Evolutionary conservation across 1,284 basidiomycete genomes (phyloP).

Genomic region (Kwoniella shivajii): DNA sequence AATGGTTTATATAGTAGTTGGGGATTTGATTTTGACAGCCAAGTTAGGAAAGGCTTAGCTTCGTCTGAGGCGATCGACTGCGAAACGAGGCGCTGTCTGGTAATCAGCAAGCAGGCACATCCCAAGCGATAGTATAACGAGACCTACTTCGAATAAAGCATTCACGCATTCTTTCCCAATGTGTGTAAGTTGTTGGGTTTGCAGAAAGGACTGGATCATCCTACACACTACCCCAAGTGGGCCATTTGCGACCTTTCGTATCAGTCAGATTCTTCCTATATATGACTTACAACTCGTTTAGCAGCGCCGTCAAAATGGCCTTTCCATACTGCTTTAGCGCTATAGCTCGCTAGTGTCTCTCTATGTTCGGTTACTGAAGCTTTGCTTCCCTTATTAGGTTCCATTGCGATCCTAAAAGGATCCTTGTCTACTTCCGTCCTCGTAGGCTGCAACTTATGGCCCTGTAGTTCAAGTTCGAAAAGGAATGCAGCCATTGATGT

Average conservation of each 20-base stretch:
- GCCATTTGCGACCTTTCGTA: slow-evolving; percentile 3
- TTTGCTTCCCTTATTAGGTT: not conserved
- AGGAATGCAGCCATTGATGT: slow-evolving; percentile 21
- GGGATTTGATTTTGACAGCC: slow-evolving; percentile 54
- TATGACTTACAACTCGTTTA: slow-evolving; percentile 16
- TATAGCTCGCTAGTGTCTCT: not conserved
- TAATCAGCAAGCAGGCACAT: not conserved
- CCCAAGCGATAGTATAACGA: not conserved
- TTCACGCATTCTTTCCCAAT: slow-evolving; percentile 13
- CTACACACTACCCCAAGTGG: slow-evolving; percentile 4
- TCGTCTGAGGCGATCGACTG: not conserved
- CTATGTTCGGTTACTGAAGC: slow-evolving; percentile 1
- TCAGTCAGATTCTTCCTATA: not conserved
- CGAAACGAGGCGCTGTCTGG: slow-evolving; percentile 16
- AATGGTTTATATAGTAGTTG: slow-evolving; percentile 73
- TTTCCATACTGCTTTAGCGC: slow-evolving; percentile 1
- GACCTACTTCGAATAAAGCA: slow-evolving; percentile 22
- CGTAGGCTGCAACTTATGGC: not conserved
- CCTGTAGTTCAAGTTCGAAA: slow-evolving; percentile 26
- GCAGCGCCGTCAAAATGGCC: slow-evolving; percentile 9
- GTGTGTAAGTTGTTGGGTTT: slow-evolving; percentile 3
- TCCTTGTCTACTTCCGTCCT: slow-evolving; percentile 1
- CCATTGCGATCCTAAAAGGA: slow-evolving; percentile 19
- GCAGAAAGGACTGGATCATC: slow-evolving; percentile 19
- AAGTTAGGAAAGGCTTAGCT: slow-evolving; percentile 28